phyloP scores from a whole-genome alignment of 257 asterid species.

The Datura wrightii region DNA sequence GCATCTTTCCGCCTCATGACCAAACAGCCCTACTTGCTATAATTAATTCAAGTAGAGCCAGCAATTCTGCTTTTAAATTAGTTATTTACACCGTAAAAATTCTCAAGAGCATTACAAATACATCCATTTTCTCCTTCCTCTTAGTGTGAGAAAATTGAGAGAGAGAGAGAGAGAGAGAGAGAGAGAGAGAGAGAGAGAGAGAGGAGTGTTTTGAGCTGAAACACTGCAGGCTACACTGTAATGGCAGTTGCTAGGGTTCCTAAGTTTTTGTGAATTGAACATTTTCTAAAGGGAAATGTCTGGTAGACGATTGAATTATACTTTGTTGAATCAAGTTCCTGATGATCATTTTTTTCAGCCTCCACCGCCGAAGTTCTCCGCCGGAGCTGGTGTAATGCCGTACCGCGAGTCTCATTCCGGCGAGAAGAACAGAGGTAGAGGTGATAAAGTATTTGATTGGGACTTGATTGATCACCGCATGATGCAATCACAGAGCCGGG shows the following conservation, averaged over 20 bases:
- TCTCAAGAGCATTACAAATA: slow-evolving; percentile 36
- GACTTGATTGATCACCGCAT: slow-evolving; percentile 68
- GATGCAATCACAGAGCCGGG: slow-evolving; percentile 59
- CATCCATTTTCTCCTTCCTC: slow-evolving; percentile 37
- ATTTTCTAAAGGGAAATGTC: slow-evolving; percentile 60
- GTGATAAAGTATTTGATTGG: slow-evolving; percentile 66
- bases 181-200: slow-evolving; percentile 42
- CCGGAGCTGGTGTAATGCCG: slow-evolving; percentile 45
- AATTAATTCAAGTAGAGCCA: slow-evolving; percentile 5
- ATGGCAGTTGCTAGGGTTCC: slow-evolving; percentile 55
- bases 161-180: slow-evolving; percentile 41
- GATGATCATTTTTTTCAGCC: slow-evolving; percentile 50
- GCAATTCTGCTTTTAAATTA: background rate
- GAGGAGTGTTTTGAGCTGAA: slow-evolving; percentile 14
- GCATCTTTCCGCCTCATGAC: slow-evolving; percentile 29
- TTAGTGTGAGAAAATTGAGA: slow-evolving; percentile 38
- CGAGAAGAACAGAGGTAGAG: slow-evolving; percentile 54
- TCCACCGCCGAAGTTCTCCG: slow-evolving; percentile 52
- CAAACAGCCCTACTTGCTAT: background rate
- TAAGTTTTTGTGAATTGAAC: slow-evolving; percentile 14
- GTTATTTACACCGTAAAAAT: background rate
- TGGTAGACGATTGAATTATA: slow-evolving; percentile 75
- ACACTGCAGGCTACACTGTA: slow-evolving; percentile 23
- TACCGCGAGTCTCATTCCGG: slow-evolving; percentile 52
- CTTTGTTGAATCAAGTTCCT: slow-evolving; percentile 69